Evolutionary conservation across 2,329 filamentous ascomycete genomes (phyloP), one percentile per base, ranked within the genome.

Genomic region (Capronia epimyces): DNA sequence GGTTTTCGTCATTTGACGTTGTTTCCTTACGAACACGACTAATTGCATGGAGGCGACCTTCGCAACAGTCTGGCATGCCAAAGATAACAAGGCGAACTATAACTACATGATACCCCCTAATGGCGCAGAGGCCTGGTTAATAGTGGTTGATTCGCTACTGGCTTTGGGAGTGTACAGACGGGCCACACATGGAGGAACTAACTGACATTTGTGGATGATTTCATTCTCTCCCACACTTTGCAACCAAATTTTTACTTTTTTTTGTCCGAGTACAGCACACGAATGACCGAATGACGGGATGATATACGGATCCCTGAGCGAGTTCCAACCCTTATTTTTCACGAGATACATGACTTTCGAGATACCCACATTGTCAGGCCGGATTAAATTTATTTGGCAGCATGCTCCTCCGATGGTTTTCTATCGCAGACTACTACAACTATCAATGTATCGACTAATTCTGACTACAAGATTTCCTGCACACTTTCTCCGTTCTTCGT

Each of bases 341-440:
- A 59, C 52, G 57, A 59, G 52, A 57, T 55, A 57, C 57, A 59
- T 46, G 57, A 59, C 44, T 54, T 57, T 57, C 51, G 51, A 54
- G 52, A 59, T 57, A 57, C 55, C 55, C 57, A 52, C 50, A 37
- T 53, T 53, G 49, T 44, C 46, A 43, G 41, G 49, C 15, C 15
- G 34, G 34, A 18, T n/a, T n/a, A n/a, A 40, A 39, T 34, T 46
- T 48, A 34, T 43, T 44, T 39, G 49, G 45, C 32, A 42, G 46
- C 31, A 32, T 48, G 48, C 48, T 55, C 43, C 52, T 49, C 48
- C 15, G 24, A 16, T 27, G 27, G 42, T 15, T 32, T 46, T 24
- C 20, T 25, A 43, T 37, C 6, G 34, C 6, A 15, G 45, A 45
- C 31, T 13, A 29, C 41, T 43, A 52, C 27, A 32, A 56, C 37